Evolutionary conservation across 495 filamentous ascomycete species (phyloP).

Genomic region (Penicillium fimorum): DNA sequence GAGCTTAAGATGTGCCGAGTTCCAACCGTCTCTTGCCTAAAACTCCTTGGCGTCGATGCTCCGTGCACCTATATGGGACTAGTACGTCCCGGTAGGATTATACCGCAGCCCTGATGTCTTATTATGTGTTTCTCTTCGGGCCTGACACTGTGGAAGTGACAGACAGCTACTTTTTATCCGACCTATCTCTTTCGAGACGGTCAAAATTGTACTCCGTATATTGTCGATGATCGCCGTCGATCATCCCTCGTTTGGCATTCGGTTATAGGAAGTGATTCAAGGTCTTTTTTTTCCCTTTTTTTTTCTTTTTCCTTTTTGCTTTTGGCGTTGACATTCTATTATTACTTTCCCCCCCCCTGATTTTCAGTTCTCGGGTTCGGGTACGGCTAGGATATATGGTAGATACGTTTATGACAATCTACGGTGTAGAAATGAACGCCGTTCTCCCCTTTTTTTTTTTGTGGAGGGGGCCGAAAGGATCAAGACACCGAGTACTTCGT

Average conservation of each 20-base stretch:
- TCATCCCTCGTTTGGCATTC: constrained; percentile 7
- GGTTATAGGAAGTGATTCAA: constrained; percentile 5
- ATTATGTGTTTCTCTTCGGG: not conserved
- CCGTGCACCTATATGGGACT: not conserved
- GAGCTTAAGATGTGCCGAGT: constrained; percentile 5
- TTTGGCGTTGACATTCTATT: not conserved
- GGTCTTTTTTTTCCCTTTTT: not conserved
- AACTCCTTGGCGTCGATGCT: not conserved
- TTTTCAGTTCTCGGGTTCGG: constrained; percentile 1
- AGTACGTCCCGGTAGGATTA: not conserved
- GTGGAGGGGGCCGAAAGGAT: not conserved
- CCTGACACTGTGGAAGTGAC: constrained; percentile 2
- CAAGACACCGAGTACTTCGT: too few relatives aligned
- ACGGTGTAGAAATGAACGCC: not conserved
- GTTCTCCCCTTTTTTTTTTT: not conserved
- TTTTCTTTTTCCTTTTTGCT: not conserved
- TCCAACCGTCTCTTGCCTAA: not conserved
- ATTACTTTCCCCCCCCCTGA: constrained; percentile 9
- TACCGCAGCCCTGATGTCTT: constrained; percentile 5
- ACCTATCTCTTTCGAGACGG: not conserved
- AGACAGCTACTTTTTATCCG: constrained; percentile 3
- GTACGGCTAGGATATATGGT: not conserved
- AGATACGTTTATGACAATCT: not conserved
- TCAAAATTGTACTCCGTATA: not conserved
- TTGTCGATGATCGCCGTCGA: constrained; percentile 9